These are phyloP conservation scores for Haematococcus lacustris DNA, from an alignment of 139 green algal genomes.

Conservation along the genomic window DNA sequence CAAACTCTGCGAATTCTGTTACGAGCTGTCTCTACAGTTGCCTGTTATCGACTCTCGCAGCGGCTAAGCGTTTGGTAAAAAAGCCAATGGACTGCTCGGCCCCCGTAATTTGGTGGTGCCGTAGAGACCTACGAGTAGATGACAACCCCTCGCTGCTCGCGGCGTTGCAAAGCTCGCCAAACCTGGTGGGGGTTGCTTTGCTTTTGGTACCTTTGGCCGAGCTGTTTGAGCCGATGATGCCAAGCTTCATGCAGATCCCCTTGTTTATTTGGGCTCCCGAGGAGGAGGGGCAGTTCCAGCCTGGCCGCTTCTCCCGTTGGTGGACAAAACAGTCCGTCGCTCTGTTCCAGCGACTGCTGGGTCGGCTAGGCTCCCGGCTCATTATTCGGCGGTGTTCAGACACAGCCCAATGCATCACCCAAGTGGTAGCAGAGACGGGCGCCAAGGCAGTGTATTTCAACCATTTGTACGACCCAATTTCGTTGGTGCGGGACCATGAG, in stretches of 20 bases:
- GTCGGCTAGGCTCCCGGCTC: slow-evolving; percentile 60
- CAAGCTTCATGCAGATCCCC: slow-evolving; percentile 47
- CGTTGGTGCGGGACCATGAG: slow-evolving; percentile 79
- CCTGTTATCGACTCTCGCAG: too few species aligned
- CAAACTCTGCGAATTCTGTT: too few species aligned
- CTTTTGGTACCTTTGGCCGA: not conserved
- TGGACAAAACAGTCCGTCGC: too few species aligned
- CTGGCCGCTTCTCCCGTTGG: slow-evolving; percentile 68
- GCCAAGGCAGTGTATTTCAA: slow-evolving; percentile 81
- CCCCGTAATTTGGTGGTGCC: slow-evolving; percentile 46
- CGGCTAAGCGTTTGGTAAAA: too few species aligned
- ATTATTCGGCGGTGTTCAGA: slow-evolving; percentile 51
- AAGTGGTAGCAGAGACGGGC: slow-evolving; percentile 50
- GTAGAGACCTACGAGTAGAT: slow-evolving; percentile 66
- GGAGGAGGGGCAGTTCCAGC: slow-evolving; percentile 93
- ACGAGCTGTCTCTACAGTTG: too few species aligned
- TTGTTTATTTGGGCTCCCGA: slow-evolving; percentile 87
- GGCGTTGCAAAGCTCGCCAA: slow-evolving; percentile 23
- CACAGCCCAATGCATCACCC: slow-evolving; percentile 41
- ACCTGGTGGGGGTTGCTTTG: not conserved
- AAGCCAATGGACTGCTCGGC: too few species aligned
- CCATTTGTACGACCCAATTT: slow-evolving; percentile 91
- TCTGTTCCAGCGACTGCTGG: slow-evolving; percentile 49
- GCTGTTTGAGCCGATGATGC: not conserved
- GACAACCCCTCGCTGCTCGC: slow-evolving; percentile 76